phyloP scores from a whole-genome alignment of 179 eudicot genomes.

The Gypsophila paniculata region DNA sequence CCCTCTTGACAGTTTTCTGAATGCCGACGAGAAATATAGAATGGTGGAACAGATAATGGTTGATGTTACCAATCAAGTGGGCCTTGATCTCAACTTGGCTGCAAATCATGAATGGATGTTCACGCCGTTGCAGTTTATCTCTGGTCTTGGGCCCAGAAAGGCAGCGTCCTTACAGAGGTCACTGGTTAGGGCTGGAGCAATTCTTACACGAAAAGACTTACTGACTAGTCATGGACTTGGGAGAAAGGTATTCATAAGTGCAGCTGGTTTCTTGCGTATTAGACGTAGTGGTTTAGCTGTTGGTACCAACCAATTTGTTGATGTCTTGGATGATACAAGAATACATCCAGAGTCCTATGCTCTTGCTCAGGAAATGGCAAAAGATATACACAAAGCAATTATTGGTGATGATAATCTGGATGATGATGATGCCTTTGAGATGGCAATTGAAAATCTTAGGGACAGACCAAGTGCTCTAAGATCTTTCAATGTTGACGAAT shows the following conservation, averaged over 20 bases:
- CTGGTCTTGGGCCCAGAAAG: slow-evolving; percentile 97
- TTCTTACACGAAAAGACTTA: slow-evolving; percentile 69
- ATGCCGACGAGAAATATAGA: slow-evolving; percentile 79
- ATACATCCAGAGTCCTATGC: slow-evolving; percentile 90
- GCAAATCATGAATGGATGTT: slow-evolving; percentile 89
- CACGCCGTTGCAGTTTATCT: slow-evolving; percentile 81
- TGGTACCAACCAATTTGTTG: slow-evolving; percentile 72
- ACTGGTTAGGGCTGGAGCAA: slow-evolving; percentile 66
- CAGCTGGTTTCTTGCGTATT: slow-evolving; percentile 89
- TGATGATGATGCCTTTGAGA: slow-evolving; percentile 70
- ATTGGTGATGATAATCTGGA: slow-evolving; percentile 58
- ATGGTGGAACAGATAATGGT: slow-evolving; percentile 95
- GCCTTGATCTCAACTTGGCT: slow-evolving; percentile 83
- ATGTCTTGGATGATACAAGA: slow-evolving; percentile 94
- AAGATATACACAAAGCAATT: slow-evolving; percentile 61
- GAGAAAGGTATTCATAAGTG: slow-evolving; percentile 79
- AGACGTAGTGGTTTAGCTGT: slow-evolving; percentile 82
- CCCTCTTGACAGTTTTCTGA: slow-evolving; percentile 74
- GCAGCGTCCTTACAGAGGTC: slow-evolving; percentile 84
- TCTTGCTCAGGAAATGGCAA: slow-evolving; percentile 87
- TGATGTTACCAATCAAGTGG: slow-evolving; percentile 93
- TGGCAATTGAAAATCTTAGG: slow-evolving; percentile 90
- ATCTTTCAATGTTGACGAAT: slow-evolving; percentile 57
- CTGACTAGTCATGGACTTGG: slow-evolving; percentile 77
- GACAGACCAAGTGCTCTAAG: slow-evolving; percentile 71